phyloP scores from a whole-genome alignment of 495 filamentous ascomycete genomes.

The Hypoxylon fragiforme region DNA sequence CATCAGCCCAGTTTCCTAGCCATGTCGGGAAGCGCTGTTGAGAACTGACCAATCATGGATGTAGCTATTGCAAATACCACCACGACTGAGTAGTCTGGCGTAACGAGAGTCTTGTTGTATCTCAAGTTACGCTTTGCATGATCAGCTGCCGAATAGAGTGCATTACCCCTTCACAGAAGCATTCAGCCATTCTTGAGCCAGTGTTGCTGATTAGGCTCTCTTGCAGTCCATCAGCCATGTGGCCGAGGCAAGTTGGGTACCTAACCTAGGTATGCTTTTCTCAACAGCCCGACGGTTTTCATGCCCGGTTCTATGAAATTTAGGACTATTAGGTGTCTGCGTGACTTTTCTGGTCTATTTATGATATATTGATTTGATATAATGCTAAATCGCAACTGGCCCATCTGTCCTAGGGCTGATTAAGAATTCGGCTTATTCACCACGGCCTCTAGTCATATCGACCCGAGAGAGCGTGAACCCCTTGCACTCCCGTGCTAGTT shows the following conservation, averaged over 20 bases:
- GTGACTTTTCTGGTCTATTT: constrained; percentile 43
- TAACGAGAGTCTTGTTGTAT: constrained; percentile 19
- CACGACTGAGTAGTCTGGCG: constrained; percentile 21
- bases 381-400: constrained; percentile 32
- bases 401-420: constrained; percentile 15
- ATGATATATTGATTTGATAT: constrained; percentile 43
- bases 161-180: constrained; percentile 6
- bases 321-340: constrained; percentile 27
- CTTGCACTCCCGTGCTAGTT: constrained; percentile 1
- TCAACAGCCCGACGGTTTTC: constrained; percentile 19
- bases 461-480: constrained; percentile 9
- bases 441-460: constrained; percentile 7
- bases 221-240: constrained; percentile 16
- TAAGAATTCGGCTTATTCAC: constrained; percentile 21
- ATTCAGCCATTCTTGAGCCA: constrained; percentile 18
- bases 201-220: constrained; percentile 10
- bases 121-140: constrained; percentile 25
- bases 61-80: constrained; percentile 16
- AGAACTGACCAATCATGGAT: constrained; percentile 23
- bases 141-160: constrained; percentile 30
- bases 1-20: constrained; percentile 31
- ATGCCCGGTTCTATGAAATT: constrained; percentile 13
- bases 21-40: constrained; percentile 9
- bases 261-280: too few species aligned
- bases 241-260: constrained; percentile 25